Evolutionary conservation across 2,329 filamentous ascomycete species (phyloP), one percentile per base, ranked within the genome.

Genomic region (Fusarium stilboides): DNA sequence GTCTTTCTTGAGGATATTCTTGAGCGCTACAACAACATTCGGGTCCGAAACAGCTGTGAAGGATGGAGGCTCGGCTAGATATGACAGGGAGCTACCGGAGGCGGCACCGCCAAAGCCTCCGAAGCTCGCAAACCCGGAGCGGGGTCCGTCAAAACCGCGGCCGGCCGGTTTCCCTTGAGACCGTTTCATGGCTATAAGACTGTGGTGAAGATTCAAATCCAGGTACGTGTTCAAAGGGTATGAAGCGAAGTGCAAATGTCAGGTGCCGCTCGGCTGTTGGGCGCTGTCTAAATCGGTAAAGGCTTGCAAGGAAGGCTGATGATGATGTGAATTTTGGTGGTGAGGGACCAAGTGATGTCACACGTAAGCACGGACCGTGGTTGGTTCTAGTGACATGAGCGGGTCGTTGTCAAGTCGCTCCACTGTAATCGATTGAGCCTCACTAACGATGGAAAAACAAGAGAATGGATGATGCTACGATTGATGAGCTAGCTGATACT

Each of bases 1-100:
- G 81, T 98, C 95, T 80, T 96, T 97, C 82, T 98, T 99, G 51
- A 91, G 86, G 5, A 98, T 81, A 73, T 97, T 97, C 80, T 98
- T 97, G 82, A 98, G 93, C n/a, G 91, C 89, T 15, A 98, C 94
- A 37, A 95, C 89, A 37, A 95, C 85, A 75, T 96, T 92, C 9
- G 94, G 87, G 73, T 97, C 91, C 44, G 90, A 91, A 62, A 99
- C 89, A 43, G 83, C 83, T 34, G 90, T 89, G 71, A 97, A 88
- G 75, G 97, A 92, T 47, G 93, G 92, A 12, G 94, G 93, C 75
- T 97, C 94, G 54, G 92, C 86, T 53, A 98, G 88, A 81, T 97
- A 98, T 44, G 94, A 97, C 39, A 99, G 86, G 8, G 84, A 84
- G 71, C 81, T 86, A 58, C 79, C 79, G 47, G 78, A 80, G 37